Percentiles rank a stretch among this genome's conserved stretches.
These are phyloP conservation scores for Hamamelis virginiana DNA, from an alignment of 164 flowering plant species.

Conservation along the genomic window DNA sequence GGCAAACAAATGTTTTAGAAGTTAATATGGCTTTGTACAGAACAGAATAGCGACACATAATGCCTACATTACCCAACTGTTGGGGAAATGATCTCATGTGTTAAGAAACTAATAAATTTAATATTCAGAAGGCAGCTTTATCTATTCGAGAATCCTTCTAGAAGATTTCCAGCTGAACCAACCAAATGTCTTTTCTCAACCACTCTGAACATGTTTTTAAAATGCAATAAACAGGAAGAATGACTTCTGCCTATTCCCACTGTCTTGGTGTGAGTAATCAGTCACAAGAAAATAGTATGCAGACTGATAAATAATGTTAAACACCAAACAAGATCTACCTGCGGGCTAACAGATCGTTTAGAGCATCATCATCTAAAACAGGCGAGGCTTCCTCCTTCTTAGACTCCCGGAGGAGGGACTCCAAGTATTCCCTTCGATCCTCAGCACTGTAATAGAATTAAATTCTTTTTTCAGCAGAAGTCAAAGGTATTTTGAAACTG, in stretches of 20 bases:
- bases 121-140: background rate
- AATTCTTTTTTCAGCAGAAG: background rate
- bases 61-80: background rate
- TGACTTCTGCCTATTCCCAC: background rate
- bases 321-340: constrained; percentile 45
- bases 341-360: constrained; percentile 90
- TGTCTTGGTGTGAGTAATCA: background rate
- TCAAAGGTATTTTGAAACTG: background rate
- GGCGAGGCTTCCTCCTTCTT: constrained; percentile 97
- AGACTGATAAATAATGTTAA: background rate
- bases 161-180: background rate
- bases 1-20: background rate
- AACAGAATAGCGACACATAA: background rate
- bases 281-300: background rate
- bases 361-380: constrained; percentile 86
- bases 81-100: background rate
- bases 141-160: background rate
- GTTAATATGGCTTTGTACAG: background rate
- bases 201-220: background rate
- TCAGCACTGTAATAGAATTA: constrained; percentile 71
- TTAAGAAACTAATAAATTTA: background rate
- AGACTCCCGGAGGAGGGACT: constrained; percentile 86
- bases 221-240: background rate
- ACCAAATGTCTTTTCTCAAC: background rate
- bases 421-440: constrained; percentile 96